Evolutionary conservation across 2,329 filamentous ascomycete species (phyloP), one percentile per base, ranked within the genome.

Genomic region (Aplosporella prunicola): DNA sequence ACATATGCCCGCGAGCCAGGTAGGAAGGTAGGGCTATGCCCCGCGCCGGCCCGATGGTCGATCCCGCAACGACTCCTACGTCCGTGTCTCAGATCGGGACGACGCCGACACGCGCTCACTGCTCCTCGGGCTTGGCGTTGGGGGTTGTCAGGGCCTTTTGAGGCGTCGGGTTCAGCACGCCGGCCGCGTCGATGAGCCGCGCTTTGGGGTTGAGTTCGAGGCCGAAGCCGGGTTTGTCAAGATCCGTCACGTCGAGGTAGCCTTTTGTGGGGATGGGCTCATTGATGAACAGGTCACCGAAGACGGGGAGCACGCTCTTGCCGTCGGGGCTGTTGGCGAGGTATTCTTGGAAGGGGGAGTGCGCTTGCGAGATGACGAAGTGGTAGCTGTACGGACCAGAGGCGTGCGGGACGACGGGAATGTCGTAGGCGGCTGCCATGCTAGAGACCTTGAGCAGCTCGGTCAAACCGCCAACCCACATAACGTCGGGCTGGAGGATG

Each of bases 311-410:
- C 13, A 95, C 88, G 44, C 78, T 87, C 67, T 86, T 84, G 32
- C 88, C 88, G 51, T 95, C 87, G 1, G 87, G 76, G 2, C 86
- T 93, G 65, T 94, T 94, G 49, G 88, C 88, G 16, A 95, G 73
- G 55, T 95, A 95, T 62, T 95, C 88, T 61, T 95, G 88, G 72
- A 95, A 95, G 5, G 88, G 88, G 10, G 82, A 84, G 65, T 94
- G 93, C 45, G 84, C 77, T 62, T 95, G 88, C 29, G 86, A 93
- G 43, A 94, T 80, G 47, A 94, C 88, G 56, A 93, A 95, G 63
- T 95, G 88, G 64, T 95, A 95, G 52, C 84, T 91, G 67, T 95
- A 95, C 3, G 88, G 84, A 1, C 88, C 88, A 44, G 82, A 91
- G 29, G 88, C 88, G 56, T 95, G 88, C n/a, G 88, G 88, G 10